These are phyloP conservation scores for Dryas integrifolia DNA, from an alignment of 331 rosid genomes.

Conservation along the genomic window DNA sequence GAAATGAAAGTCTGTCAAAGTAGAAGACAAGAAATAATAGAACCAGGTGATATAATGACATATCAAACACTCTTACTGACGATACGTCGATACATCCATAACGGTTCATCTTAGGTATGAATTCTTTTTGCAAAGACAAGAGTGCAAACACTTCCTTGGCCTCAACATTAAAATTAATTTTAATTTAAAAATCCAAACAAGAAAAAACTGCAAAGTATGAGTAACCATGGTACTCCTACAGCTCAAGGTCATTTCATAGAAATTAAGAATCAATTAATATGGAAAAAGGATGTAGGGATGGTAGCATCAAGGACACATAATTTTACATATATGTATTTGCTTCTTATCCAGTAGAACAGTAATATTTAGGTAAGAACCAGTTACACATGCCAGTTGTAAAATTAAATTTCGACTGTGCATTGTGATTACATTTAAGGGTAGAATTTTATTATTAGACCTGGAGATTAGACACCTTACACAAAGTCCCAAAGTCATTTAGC, in stretches of 20 bases:
- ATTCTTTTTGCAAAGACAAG: not conserved
- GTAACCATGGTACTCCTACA: not conserved
- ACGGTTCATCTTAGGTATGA: not conserved
- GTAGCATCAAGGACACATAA: not conserved
- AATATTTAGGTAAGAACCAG: not conserved
- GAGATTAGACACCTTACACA: not conserved
- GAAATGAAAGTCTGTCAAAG: not conserved
- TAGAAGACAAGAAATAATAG: not conserved
- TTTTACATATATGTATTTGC: not conserved
- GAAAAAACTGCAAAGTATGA: not conserved
- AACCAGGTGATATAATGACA: not conserved
- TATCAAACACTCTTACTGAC: not conserved
- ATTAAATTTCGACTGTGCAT: not conserved
- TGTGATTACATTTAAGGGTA: not conserved
- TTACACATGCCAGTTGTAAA: not conserved
- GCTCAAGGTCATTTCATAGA: not conserved
- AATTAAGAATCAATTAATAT: too few relatives aligned
- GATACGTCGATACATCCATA: not conserved
- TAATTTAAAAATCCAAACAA: too few relatives aligned
- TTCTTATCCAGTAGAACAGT: not conserved
- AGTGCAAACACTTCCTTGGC: not conserved
- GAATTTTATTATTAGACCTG: not conserved
- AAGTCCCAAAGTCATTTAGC: not conserved
- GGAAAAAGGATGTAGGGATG: not conserved
- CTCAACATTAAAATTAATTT: not conserved